Evolutionary conservation across 2,329 filamentous ascomycete genomes (phyloP), one percentile per base, ranked within the genome.

Genomic region (Emergomyces orientalis): DNA sequence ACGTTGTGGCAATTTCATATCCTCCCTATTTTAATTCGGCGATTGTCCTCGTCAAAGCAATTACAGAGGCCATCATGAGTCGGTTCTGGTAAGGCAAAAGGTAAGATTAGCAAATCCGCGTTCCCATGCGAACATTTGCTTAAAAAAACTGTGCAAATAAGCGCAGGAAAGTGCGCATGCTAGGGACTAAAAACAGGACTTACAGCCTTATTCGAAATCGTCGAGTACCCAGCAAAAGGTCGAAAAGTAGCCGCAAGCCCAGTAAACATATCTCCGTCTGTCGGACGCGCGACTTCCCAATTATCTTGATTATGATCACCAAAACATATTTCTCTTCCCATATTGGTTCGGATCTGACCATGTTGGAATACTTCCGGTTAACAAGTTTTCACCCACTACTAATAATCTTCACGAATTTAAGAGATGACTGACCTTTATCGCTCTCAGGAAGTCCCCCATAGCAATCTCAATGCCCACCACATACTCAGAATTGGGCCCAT

Each of bases 271-370:
- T 43, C 34, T 13, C 37, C 55, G n/a, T 30, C 59, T 14, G 43
- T 14, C 17, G 45, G 25, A 2, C 47, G 47, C 27, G 34, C 2
- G 8, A 6, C 14, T 39, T 61, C 47, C 59, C 59, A 61, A 17
- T 27, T 30, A 6, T 52, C 22, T 39, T 61, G 60, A 19, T 39
- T 57, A 13, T 11, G 14, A 8, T 62, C 60, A 19, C 60, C 60
- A 47, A 62, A 57, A 39, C 49, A 56, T 3, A 27, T n/a, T 47
- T 62, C 52, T 56, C 60, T 55, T 30, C 25, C 60, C 25, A 13
- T 22, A 47, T 57, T 62, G 37, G 60, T 62, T 22, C 52, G 60
- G 37, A 62, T n/a, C 60, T 62, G 30, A 19, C 2, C 11, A 51
- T 6, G 22, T 51, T 51, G n/a, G 25, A 27, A 25, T 30, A 27